These are phyloP conservation scores for Venturia carpophila DNA, from an alignment of 2,329 filamentous ascomycete species.

Conservation along the genomic window DNA sequence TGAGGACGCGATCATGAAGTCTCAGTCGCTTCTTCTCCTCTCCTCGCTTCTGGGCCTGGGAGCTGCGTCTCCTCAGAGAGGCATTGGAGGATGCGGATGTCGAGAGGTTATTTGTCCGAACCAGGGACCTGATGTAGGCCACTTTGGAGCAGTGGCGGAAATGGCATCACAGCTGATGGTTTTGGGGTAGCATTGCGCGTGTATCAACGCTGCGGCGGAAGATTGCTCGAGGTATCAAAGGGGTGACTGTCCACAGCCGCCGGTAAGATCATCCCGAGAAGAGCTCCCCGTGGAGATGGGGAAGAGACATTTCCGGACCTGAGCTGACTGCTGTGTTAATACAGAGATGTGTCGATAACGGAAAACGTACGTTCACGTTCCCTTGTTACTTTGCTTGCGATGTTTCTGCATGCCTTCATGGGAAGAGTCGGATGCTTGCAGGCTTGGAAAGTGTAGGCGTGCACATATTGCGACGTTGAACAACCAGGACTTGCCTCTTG, in stretches of 20 bases:
- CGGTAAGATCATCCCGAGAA: conserved; percentile 2
- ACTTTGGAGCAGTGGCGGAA: background rate
- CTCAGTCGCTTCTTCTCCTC: conserved; percentile 5
- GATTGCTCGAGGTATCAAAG: conserved; percentile 13
- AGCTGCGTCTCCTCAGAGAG: conserved; percentile 1
- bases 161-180: background rate
- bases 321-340: background rate
- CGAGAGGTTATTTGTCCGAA: conserved; percentile 16
- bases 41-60: background rate
- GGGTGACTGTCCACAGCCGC: conserved; percentile 9
- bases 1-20: conserved; percentile 7
- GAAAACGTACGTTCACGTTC: background rate
- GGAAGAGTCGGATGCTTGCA: background rate
- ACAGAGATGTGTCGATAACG: conserved; percentile 6
- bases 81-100: conserved; percentile 9
- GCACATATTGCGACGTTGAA: background rate
- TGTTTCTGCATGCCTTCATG: background rate
- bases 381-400: background rate
- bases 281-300: background rate
- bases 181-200: conserved; percentile 14
- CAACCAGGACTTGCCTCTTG: background rate
- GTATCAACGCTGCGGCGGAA: conserved; percentile 14
- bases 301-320: background rate
- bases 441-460: background rate
- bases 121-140: conserved; percentile 15